Evolutionary conservation across 139 green algal species (phyloP), one percentile per base, ranked within the genome.

Genomic region (Tetradesmus obliquus): DNA sequence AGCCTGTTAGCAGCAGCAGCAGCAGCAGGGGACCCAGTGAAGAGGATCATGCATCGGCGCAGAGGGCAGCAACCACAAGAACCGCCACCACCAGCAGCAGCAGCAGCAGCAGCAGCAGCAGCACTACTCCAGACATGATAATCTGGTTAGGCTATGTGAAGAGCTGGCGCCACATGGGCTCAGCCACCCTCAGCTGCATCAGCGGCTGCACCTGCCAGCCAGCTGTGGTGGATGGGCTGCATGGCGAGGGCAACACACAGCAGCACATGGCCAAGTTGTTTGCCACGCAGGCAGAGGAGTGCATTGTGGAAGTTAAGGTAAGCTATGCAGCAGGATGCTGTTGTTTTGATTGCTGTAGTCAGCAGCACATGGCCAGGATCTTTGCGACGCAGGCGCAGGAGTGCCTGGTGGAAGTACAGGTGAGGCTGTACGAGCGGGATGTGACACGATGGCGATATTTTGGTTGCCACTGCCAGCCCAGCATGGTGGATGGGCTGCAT

Each of bases 71-170:
- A 19, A 19, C 3, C 53, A 66, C 55, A 45, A 9, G 2, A 19
- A 7, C 82, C 53, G 54, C 51, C 55, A 51, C 51, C 9, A 79
- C 17, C 20, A 24, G 57, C 84, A 80, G 2, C 57, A 79, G 62
- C 19, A 72, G 84, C 84, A 55, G 57, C 84, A 2, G 22, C 8
- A 54, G 53, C 55, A 76, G 10, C 22, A 58, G 60, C 66, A 71
- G 86, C 66, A 53, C 9, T 13, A 12, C 57, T 15, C 20, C 55
- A 5, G 87, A 91, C 22, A 85, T 91, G 74, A 86, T 91, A 3
- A 15, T 91, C 6, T 91, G 87, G 87, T 22, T 91, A 6, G 87
- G 87, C 2, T 72, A 79, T 54, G 3, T 79, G 54, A 85, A 84
- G 74, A 86, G 55, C 20, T 91, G 87, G 87, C 53, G 57, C 20